Evolutionary conservation across 257 asterid species (phyloP), one percentile per base, ranked within the genome.

Genomic region (Orobanche coerulescens): DNA sequence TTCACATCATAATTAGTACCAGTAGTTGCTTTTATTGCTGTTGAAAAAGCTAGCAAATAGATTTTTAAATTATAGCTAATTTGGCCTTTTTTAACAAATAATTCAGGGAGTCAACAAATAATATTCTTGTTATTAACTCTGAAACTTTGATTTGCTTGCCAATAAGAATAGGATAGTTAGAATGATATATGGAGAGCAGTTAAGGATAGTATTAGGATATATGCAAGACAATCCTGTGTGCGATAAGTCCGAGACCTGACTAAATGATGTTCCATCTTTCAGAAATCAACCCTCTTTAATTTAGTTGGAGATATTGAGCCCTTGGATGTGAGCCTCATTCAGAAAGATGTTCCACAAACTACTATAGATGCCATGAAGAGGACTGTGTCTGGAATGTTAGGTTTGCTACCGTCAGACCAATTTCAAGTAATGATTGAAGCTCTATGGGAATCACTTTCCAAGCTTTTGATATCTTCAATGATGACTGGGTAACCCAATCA

Each of bases 321-420:
- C 12, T 62, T 92, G 82, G 98, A 92, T 66, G 93, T 88, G 67
- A 86, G 93, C 78, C 58, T 92, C 51, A 78, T 92, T 62, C 96
- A 88, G 75, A 92, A 88, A 76, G 96, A 86, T 72, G 98, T 88
- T 56, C 84, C 96, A 0, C 86, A 66, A 13, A 81, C 85, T 3
- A 88, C 96, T 44, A 71, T 92, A 60, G 96, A 92, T 74, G 98
- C 96, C 52, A 92, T 92, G 90, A 92, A 92, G 77, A 81, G 98
- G 76, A 92, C 98, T 8, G 84, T 92, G 58, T 92, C 96, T 1
- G 86, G 96, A 61, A 86, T 92, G 94, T 54, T 92, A 77, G 98
- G 98, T 19, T 74, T 92, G 79, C 85, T 92, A 62, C 98, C 98
- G 3, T 92, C 98, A 0, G 94, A 84, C 37, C 98, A 92, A 70